A percentile compares a stretch with the other conserved stretches of the same genome.
These are phyloP conservation scores for Aspergillus floridensis DNA, from an alignment of 2,329 filamentous ascomycete genomes.

Conservation along the genomic window DNA sequence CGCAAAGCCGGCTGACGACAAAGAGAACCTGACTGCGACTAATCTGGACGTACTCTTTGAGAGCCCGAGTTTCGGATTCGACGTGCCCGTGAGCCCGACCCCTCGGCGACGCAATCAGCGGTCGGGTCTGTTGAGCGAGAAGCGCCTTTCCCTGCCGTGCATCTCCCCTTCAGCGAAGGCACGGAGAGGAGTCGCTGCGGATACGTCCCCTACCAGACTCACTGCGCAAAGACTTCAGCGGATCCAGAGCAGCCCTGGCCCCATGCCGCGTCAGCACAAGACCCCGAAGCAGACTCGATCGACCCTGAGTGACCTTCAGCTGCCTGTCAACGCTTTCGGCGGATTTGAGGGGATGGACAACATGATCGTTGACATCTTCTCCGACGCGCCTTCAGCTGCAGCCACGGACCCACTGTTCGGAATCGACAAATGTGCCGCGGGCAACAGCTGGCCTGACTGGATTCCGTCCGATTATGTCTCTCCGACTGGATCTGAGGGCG, in stretches of 20 bases:
- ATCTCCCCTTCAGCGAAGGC: conserved; percentile 33
- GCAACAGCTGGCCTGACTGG: conserved; percentile 39
- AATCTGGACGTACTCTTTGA: conserved; percentile 67
- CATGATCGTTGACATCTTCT: conserved; percentile 40
- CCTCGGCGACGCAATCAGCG: conserved; percentile 55
- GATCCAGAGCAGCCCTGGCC: conserved; percentile 26
- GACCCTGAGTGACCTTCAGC: conserved; percentile 17
- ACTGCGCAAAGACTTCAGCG: conserved; percentile 35
- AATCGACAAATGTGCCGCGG: conserved; percentile 26
- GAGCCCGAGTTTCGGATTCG: conserved; percentile 50
- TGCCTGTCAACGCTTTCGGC: conserved; percentile 26
- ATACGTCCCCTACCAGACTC: conserved; percentile 30
- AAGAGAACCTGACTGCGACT: conserved; percentile 54
- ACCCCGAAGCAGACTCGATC: conserved; percentile 26
- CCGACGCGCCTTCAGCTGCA: conserved; percentile 24
- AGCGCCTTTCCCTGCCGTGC: conserved; percentile 38
- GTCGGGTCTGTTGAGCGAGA: conserved; percentile 35
- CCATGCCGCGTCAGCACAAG: conserved; percentile 22
- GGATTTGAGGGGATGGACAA: conserved; percentile 33
- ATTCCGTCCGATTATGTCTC: conserved; percentile 37
- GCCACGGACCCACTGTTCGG: conserved; percentile 29
- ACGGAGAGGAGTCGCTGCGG: conserved; percentile 21
- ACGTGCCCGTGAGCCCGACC: conserved; percentile 55
- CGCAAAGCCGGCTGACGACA: conserved; percentile 48
- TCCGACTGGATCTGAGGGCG: conserved; percentile 27